Percentiles rank a stretch among this genome's conserved stretches.
Evolutionary conservation across 192 early-diverging fungal genomes (phyloP).

Genomic region (Geranomyces michiganensis): DNA sequence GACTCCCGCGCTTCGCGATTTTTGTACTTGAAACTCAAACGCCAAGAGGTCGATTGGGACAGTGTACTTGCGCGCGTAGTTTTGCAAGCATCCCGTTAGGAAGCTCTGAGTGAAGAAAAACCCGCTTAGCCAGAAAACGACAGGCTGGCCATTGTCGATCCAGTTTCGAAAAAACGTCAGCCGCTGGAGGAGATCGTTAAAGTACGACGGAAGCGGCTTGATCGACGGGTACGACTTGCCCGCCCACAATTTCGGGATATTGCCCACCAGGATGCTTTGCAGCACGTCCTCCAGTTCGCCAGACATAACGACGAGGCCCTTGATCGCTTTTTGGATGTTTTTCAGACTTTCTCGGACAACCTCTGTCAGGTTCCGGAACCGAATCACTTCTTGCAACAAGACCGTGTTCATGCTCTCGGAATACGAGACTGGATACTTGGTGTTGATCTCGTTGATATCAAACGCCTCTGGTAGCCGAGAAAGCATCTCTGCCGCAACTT

Average conservation of each 20-base stretch:
- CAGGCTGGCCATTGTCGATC: conserved; percentile 61
- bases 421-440: conserved; percentile 64
- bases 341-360: conserved; percentile 56
- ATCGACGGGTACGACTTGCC: conserved; percentile 63
- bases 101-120: conserved; percentile 69
- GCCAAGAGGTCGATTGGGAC: conserved; percentile 63
- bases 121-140: conserved; percentile 68
- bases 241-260: conserved; percentile 58
- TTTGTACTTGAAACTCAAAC: conserved; percentile 58
- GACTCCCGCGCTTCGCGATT: conserved; percentile 55
- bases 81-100: conserved; percentile 61
- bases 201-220: conserved; percentile 60
- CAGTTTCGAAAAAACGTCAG: conserved; percentile 57
- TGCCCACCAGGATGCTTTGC: conserved; percentile 57
- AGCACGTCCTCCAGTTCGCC: conserved; percentile 63
- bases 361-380: conserved; percentile 57
- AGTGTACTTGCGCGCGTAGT: conserved; percentile 62
- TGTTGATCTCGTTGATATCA: conserved; percentile 44
- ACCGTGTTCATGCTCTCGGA: conserved; percentile 68
- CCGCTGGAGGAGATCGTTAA: conserved; percentile 53
- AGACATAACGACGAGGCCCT: conserved; percentile 66
- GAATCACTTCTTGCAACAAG: conserved; percentile 61
- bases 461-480: conserved; percentile 51
- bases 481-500: conserved; percentile 61
- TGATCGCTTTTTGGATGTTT: conserved; percentile 67